Evolutionary conservation across 352 stramenopile species (phyloP), one percentile per base, ranked within the genome.

Genomic region (Pythium biforme): DNA sequence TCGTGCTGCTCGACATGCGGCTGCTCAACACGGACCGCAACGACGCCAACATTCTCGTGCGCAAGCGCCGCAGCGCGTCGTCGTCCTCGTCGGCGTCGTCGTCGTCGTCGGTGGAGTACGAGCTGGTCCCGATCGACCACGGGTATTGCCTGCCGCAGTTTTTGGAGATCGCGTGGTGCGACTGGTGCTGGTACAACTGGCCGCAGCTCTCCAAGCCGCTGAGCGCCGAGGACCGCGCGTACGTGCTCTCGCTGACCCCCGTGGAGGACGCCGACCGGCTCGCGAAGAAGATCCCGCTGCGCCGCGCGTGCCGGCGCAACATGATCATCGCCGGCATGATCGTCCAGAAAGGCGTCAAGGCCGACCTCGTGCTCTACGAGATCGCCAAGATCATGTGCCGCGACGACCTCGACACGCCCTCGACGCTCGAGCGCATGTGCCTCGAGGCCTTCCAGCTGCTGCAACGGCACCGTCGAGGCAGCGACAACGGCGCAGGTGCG

Each of bases 121-220:
- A 97, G 61, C 76, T 99, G 25, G 95, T 99, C 56, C 97, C 97
- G n/a, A 99, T 99, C 76, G 97, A 99, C 79, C 97, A 99, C 73
- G 97, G 97, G 14, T 99, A 99, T 68, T 99, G 94, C 70, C 74
- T 99, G 29, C 90, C 97, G 20, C 93, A 98, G 61, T 92, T 93
- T 39, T 70, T 98, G 17, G 94, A 99, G 69, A 98, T 99, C 26
- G 97, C 88, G 22, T 99, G 96, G 93, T 99, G 97, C 67, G 96
- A 99, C 73, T 99, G 96, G 97, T 99, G 95, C 66, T 99, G 97
- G 97, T 95, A 98, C 54, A 96, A 99, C 70, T 99, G 96, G 95
- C 92, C 94, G 10, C 96, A 99, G 70, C 76, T 95, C 27, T 65
- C 79, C 31, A 56, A 96, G 34, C 79, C 84, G 10, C 62, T 94